These are phyloP conservation scores for Ilyonectria sp. DNA, from an alignment of 2,329 filamentous ascomycete genomes.

Conservation along the genomic window DNA sequence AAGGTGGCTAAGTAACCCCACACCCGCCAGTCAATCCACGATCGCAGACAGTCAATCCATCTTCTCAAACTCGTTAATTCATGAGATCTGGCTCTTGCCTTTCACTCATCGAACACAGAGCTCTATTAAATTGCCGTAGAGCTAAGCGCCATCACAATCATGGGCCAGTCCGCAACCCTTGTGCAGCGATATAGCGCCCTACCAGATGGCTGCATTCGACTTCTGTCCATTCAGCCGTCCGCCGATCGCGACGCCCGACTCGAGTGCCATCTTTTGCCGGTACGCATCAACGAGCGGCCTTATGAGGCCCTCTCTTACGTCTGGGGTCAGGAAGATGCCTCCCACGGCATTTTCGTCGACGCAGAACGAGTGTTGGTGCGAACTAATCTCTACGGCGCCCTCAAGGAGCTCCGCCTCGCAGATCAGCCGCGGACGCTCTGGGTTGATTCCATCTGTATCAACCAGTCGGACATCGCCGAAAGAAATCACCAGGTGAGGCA, in stretches of 20 bases:
- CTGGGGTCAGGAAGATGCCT: not conserved
- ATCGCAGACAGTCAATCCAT: not conserved
- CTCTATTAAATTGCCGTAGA: not conserved
- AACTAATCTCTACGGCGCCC: not conserved
- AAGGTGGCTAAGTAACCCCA: not conserved
- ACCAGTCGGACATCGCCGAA: not conserved
- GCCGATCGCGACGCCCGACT: not conserved
- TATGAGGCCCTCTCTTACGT: not conserved
- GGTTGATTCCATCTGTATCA: not conserved
- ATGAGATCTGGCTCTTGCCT: not conserved
- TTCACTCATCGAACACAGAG: not conserved
- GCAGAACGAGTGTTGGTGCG: not conserved
- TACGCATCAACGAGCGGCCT: not conserved
- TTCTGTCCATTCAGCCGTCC: not conserved
- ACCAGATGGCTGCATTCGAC: not conserved
- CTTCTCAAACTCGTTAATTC: not conserved
- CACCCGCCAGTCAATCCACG: not conserved
- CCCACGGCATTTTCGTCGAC: not conserved
- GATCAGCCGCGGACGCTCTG: not conserved
- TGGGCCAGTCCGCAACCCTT: not conserved
- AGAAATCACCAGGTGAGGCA: not conserved
- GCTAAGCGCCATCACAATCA: not conserved
- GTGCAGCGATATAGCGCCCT: not conserved
- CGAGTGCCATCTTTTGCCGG: not conserved
- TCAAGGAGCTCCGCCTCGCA: not conserved